Evolutionary conservation across 805 yeast genomes (phyloP), one percentile per base, ranked within the genome.

Genomic region (Peterozyma xylosa): DNA sequence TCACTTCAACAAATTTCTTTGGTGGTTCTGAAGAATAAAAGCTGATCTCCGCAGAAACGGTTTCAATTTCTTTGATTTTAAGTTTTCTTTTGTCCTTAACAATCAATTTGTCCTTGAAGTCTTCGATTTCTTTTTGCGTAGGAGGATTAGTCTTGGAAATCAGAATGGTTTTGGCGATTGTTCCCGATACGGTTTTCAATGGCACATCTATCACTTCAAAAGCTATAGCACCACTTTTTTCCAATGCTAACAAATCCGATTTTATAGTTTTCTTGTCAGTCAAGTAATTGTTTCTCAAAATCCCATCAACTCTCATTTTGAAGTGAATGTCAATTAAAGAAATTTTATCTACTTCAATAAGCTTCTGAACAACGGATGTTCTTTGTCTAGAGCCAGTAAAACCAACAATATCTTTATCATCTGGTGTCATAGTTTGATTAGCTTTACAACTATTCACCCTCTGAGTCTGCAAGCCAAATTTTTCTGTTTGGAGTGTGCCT

Each of bases 231-330:
- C 67, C 63, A 11, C 65, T 58, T 0, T 50, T 48, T 4, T 58
- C 59, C 29, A 78, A 58, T 3, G 52, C 45, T 1, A 51, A 49
- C 0, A 74, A 62, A 49, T 76, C 82, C 5, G 71, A 67, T 6
- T 56, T 53, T 11, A 76, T 53, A 0, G 90, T 83, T 42, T 70
- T 71, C 32, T 75, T 69, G 50, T 83, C 90, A 14, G 79, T 64
- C 1, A 37, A 34, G 33, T 60, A 55, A 29, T 58, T 58, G 11
- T 73, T 65, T 0, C 70, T 71, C 49, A 73, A 49, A 14, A 48
- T 51, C 3, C 62, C 66, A n/a, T 76, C 67, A 1, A 80, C 50
- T 5, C 53, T 57, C 9, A 62, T 64, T 34, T 65, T 54, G 33
- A 80, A 61, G 9, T 56, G 60, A 13, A 51, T 54, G n/a, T 74